phyloP scores from a whole-genome alignment of 2,329 filamentous ascomycete genomes.

The Incumbomyces delicatus region DNA sequence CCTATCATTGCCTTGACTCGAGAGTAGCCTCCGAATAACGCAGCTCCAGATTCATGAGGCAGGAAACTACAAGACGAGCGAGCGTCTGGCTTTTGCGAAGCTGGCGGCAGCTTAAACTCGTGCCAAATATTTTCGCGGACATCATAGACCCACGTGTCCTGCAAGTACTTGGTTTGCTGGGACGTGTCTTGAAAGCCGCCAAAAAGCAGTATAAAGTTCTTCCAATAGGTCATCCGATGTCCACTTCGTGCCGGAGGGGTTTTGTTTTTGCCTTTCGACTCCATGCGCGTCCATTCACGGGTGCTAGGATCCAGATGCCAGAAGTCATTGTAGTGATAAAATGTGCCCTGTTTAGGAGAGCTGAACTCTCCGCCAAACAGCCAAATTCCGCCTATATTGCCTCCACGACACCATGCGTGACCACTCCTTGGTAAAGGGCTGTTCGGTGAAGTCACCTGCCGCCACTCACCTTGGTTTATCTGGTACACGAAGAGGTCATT shows the following conservation, averaged over 20 bases:
- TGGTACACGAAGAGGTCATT: slow-evolving; percentile 61
- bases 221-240: slow-evolving; percentile 92
- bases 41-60: slow-evolving; percentile 80
- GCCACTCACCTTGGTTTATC: slow-evolving; percentile 82
- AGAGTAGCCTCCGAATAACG: slow-evolving; percentile 88
- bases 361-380: slow-evolving; percentile 93
- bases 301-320: slow-evolving; percentile 79
- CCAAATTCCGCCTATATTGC: slow-evolving; percentile 76
- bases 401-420: slow-evolving; percentile 87
- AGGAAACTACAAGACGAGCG: slow-evolving; percentile 86
- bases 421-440: slow-evolving; percentile 81
- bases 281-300: slow-evolving; percentile 84
- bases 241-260: slow-evolving; percentile 77
- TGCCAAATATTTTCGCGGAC: slow-evolving; percentile 79
- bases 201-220: slow-evolving; percentile 92
- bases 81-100: slow-evolving; percentile 78
- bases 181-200: slow-evolving; percentile 97
- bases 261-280: slow-evolving; percentile 61
- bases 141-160: slow-evolving; percentile 93
- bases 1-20: slow-evolving; percentile 62
- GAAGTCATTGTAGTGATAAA: slow-evolving; percentile 99
- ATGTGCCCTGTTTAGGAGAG: slow-evolving; percentile 92
- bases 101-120: slow-evolving; percentile 59
- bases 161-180: slow-evolving; percentile 85
- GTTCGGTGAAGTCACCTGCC: slow-evolving; percentile 80